phyloP scores from a whole-genome alignment of 768 basidiomycete species.

The Xerocomus spinulosus region DNA sequence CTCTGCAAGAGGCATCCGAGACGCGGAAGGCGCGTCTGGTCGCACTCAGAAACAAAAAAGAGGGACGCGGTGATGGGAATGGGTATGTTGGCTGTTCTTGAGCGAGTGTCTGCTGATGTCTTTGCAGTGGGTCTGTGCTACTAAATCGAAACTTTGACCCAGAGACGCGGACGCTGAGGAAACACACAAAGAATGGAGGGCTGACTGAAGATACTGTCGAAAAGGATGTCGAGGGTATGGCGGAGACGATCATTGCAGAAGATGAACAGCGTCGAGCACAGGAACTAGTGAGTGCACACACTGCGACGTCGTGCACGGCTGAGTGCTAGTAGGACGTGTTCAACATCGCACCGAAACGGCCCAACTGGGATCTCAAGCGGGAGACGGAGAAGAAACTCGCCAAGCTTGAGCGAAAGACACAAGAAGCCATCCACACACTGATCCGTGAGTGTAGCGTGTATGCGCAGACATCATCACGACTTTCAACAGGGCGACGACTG shows the following conservation, averaged over 20 bases:
- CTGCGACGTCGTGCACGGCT: constrained; percentile 8
- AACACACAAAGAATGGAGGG: constrained; percentile 53
- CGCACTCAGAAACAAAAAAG: constrained; percentile 73
- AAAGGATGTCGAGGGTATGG: constrained; percentile 75
- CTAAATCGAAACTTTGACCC: constrained; percentile 88
- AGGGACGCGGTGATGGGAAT: constrained; percentile 44
- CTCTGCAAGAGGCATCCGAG: constrained; percentile 74
- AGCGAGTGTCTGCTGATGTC: constrained; percentile 12
- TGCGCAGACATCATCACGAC: no score
- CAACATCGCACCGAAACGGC: constrained; percentile 95
- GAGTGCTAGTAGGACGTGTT: constrained; percentile 68
- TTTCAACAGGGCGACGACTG: constrained; percentile 75
- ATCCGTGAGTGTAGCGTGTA: constrained; percentile 89
- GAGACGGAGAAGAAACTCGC: constrained; percentile 88
- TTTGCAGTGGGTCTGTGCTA: constrained; percentile 45
- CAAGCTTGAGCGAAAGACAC: constrained; percentile 86
- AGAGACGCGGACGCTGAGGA: constrained; percentile 72
- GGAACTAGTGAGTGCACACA: constrained; percentile 65
- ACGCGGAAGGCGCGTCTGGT: constrained; percentile 74
- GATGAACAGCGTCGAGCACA: constrained; percentile 82
- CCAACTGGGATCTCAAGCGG: constrained; percentile 94
- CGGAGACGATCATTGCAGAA: constrained; percentile 78
- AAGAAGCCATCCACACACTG: constrained; percentile 86
- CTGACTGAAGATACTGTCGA: constrained; percentile 83
- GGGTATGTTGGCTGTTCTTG: constrained; percentile 34